Base-by-base conservation (phyloP, 2,329 filamentous ascomycete species). In the Aspergillus sergii region DNA sequence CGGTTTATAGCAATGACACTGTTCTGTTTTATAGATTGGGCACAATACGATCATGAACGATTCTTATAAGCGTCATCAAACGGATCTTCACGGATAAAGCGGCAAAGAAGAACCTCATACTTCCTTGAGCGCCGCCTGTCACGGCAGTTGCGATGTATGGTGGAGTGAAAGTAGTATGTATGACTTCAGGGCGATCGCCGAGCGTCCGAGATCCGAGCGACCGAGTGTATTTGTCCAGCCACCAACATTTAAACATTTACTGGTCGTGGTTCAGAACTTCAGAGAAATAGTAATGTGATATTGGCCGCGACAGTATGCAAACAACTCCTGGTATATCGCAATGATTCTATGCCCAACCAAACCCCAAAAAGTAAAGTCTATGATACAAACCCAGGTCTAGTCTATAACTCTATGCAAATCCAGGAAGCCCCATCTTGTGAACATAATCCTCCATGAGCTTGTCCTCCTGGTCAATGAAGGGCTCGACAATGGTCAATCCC, bases 401-500 rank as follows among this genome's bases (percentile, higher is more conserved):
- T 55, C 51, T 55, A 55, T 55, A 48, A 8, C 32, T 60, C 43
- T 62, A 68, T 11, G 57, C 63, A 62, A 68, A 68, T 11, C 50
- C 59, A 23, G 66, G 62, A 14, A 51, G 59, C 14, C 45, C 55
- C 66, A 68, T 63, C 64, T 68, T 68, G 23, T 65, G 53, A 23
- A 62, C 57, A 36, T 64, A 68, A 28, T 68, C 66, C 16, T 67
- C 59, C 54, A 65, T 39, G 14, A 68, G 64, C 43, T 58, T 67
- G 19, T 68, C 60, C 62, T 69, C 67, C 54, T 68, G 63, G 4
- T 67, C 60, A 23, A 68, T 58, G 8, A 69, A 68, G 2, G 67
- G 67, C 69, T 81, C 76, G 6, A 85, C 85, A 32, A 85, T 75
- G 61, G 79, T 76, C 68, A 87, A 65, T 0, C 86, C 86, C 41